A percentile compares a stretch with the other conserved stretches of the same genome.
These are phyloP conservation scores for Epichloe glyceriae DNA, from an alignment of 2,329 filamentous ascomycete species.

Conservation along the genomic window DNA sequence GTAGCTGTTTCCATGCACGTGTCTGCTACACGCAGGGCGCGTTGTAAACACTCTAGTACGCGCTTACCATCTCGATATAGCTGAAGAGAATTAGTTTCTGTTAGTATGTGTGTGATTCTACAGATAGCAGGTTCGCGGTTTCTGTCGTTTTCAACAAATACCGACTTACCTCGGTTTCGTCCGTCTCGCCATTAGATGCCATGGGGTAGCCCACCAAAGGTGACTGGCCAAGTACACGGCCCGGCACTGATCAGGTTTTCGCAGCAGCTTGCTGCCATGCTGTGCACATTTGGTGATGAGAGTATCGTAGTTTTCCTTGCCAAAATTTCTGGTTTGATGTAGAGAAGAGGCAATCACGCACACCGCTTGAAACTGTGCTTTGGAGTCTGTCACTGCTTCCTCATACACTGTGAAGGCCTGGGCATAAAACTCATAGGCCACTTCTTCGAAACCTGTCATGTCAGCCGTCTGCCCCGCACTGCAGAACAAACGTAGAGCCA, in stretches of 20 bases:
- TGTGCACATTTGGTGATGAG: constrained; percentile 95
- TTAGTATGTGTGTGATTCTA: no score
- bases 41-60: constrained; percentile 89
- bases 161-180: constrained; percentile 55
- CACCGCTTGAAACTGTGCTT: constrained; percentile 95
- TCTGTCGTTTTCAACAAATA: not conserved
- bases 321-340: constrained; percentile 80
- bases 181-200: constrained; percentile 61
- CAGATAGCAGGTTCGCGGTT: not conserved
- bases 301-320: constrained; percentile 96
- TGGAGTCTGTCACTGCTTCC: constrained; percentile 86
- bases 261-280: constrained; percentile 90
- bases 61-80: constrained; percentile 96
- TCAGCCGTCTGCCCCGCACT: constrained; percentile 88
- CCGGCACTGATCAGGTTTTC: constrained; percentile 95
- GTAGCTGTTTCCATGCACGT: constrained; percentile 98
- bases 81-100: constrained; percentile 30
- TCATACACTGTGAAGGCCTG: constrained; percentile 98
- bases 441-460: constrained; percentile 83
- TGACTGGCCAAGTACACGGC: constrained; percentile 95
- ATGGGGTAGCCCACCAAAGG: constrained; percentile 92
- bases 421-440: constrained; percentile 95
- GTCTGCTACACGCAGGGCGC: constrained; percentile 88
- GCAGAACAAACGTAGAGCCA: constrained; percentile 80
- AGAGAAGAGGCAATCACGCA: constrained; percentile 84